These are phyloP conservation scores for Colletotrichum sp. DNA, from an alignment of 2,329 filamentous ascomycete genomes.

Conservation along the genomic window DNA sequence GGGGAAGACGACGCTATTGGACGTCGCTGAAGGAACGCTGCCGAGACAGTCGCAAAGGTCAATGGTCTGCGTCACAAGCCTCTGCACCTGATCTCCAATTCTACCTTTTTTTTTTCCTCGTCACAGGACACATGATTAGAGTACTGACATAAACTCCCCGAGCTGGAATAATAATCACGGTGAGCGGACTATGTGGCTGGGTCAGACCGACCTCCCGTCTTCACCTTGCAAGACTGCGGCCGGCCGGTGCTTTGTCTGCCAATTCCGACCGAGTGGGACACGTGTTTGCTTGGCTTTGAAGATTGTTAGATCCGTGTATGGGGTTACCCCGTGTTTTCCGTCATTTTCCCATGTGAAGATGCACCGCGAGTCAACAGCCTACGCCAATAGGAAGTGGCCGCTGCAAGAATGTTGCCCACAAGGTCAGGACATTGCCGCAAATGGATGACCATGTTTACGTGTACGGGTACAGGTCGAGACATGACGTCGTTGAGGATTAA, in stretches of 20 bases:
- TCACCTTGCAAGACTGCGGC: background rate
- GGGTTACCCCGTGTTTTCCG: background rate
- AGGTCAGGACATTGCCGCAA: background rate
- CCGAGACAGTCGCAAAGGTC: background rate
- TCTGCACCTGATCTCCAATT: slow-evolving; percentile 6
- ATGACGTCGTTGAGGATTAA: background rate
- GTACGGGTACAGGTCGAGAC: background rate
- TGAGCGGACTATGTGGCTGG: background rate
- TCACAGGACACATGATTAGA: background rate
- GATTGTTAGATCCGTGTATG: background rate
- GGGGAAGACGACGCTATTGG: slow-evolving; percentile 3
- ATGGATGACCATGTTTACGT: background rate
- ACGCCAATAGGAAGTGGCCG: background rate
- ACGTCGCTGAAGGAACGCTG: background rate
- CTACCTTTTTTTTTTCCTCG: background rate
- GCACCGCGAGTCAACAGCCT: slow-evolving; percentile 14
- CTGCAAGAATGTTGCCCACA: background rate
- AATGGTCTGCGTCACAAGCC: slow-evolving; percentile 17
- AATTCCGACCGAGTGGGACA: background rate
- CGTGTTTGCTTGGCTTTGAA: slow-evolving; percentile 3
- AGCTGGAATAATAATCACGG: background rate
- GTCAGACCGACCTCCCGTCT: background rate
- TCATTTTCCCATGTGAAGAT: slow-evolving; percentile 14
- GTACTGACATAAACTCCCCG: background rate
- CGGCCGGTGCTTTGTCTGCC: background rate